Evolutionary conservation across 495 filamentous ascomycete genomes (phyloP).

Genomic region (Neurospora cerealis): DNA sequence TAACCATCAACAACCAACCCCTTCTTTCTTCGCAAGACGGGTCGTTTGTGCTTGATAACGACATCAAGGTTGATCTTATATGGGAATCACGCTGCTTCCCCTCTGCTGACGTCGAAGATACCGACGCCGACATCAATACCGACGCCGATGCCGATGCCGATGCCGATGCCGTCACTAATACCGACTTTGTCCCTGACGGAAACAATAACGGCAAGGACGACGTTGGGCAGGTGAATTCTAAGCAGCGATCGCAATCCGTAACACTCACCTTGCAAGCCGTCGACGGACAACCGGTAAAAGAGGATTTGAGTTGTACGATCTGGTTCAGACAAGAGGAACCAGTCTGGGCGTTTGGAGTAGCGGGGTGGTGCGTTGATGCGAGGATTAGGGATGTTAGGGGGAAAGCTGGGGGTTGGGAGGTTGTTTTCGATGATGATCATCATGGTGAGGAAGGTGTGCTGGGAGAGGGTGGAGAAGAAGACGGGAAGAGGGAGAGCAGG

Average conservation of each 20-base stretch:
- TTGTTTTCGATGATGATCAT: background rate
- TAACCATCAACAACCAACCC: slow-evolving; percentile 25
- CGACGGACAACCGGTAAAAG: background rate
- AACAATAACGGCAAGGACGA: too few species aligned
- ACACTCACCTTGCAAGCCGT: background rate
- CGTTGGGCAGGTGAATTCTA: too few species aligned
- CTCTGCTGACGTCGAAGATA: slow-evolving; percentile 26
- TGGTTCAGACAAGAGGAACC: background rate
- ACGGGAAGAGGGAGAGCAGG: background rate
- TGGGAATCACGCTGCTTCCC: slow-evolving; percentile 40
- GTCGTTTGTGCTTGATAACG: slow-evolving; percentile 17
- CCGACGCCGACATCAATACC: slow-evolving; percentile 33
- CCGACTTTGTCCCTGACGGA: background rate
- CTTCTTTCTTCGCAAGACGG: slow-evolving; percentile 22
- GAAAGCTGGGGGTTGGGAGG: background rate
- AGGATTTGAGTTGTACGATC: background rate
- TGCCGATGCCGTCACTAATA: too few species aligned
- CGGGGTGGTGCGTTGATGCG: background rate
- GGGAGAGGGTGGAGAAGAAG: background rate
- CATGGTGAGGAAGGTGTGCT: too few species aligned
- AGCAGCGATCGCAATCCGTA: background rate
- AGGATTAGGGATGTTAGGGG: background rate
- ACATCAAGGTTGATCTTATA: slow-evolving; percentile 18
- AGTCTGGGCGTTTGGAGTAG: background rate
- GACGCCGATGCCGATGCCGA: slow-evolving; percentile 30